Conservation (phyloP, 2,329 filamentous ascomycete genomes). For the Pseudodiploospora longispora region DNA sequence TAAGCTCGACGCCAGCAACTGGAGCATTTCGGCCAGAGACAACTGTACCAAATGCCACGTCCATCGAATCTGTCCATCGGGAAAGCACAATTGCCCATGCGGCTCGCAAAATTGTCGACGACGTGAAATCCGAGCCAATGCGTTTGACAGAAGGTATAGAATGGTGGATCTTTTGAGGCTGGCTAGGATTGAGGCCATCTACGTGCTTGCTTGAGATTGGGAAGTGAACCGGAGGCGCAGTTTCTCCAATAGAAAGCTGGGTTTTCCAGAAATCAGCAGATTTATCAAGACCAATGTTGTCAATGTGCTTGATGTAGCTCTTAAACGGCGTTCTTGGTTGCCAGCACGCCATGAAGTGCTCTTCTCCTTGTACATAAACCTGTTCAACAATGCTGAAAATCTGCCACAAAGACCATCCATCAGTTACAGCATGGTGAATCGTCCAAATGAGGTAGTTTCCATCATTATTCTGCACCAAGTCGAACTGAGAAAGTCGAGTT, state of each 20-base stretch:
- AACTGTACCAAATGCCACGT: constrained; percentile 21
- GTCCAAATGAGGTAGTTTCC: constrained; percentile 26
- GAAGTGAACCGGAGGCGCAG: background rate
- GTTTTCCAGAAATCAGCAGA: background rate
- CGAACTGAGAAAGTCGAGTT: constrained; percentile 32
- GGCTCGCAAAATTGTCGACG: constrained; percentile 3
- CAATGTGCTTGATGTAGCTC: constrained; percentile 35
- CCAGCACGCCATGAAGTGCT: background rate
- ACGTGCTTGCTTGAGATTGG: too few species aligned
- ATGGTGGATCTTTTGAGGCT: too few species aligned
- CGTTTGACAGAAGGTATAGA: too few species aligned
- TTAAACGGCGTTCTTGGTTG: constrained; percentile 22
- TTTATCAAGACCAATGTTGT: background rate
- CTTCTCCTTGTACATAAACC: background rate
- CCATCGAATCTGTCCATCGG: constrained; percentile 10
- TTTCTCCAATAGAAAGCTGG: background rate
- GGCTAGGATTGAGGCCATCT: too few species aligned
- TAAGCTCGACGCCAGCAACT: constrained; percentile 15
- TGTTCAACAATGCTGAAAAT: constrained; percentile 23
- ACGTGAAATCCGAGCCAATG: constrained; percentile 4
- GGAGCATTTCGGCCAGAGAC: constrained; percentile 17
- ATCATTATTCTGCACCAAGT: constrained; percentile 23
- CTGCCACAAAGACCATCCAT: constrained; percentile 36
- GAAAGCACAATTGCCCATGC: constrained; percentile 8
- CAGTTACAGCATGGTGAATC: constrained; percentile 44